Evolutionary conservation across 2,329 filamentous ascomycete species (phyloP).

Genomic region (Epichloe sylvatica): DNA sequence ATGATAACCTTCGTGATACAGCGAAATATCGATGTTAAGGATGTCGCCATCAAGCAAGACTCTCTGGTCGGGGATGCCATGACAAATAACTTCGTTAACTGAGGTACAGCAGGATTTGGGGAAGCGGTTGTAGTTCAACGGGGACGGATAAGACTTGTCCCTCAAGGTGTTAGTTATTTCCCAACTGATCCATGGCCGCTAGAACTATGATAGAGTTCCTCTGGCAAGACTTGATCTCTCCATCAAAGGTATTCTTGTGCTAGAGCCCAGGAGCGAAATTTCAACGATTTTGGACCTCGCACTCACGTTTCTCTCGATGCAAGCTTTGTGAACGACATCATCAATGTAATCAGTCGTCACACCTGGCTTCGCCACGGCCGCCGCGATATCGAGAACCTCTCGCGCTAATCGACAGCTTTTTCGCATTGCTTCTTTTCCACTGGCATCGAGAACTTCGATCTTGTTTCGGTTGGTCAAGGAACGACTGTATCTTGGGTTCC

Average conservation of each 20-base stretch:
- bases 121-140: conserved; percentile 89
- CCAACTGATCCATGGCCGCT: neutral
- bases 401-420: conserved; percentile 77
- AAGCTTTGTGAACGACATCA: conserved; percentile 87
- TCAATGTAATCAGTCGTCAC: conserved; percentile 94
- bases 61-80: conserved; percentile 90
- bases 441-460: conserved; percentile 66
- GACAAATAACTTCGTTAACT: conserved; percentile 93
- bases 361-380: conserved; percentile 70
- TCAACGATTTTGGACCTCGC: neutral
- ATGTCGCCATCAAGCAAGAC: conserved; percentile 85
- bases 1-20: conserved; percentile 92
- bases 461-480: conserved; percentile 59
- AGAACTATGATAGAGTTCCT: neutral
- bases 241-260: neutral
- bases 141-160: conserved; percentile 86
- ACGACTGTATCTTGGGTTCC: conserved; percentile 51
- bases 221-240: neutral
- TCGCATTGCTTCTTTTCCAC: conserved; percentile 77
- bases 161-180: neutral
- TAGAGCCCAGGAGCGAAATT: neutral
- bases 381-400: conserved; percentile 87
- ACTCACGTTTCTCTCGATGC: conserved; percentile 77
- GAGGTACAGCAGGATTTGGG: conserved; percentile 98
- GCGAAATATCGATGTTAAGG: conserved; percentile 86